Evolutionary conservation across 1,139 yeast species (phyloP), one percentile per base, ranked within the genome.

Genomic region (Torulaspora pretoriensis): DNA sequence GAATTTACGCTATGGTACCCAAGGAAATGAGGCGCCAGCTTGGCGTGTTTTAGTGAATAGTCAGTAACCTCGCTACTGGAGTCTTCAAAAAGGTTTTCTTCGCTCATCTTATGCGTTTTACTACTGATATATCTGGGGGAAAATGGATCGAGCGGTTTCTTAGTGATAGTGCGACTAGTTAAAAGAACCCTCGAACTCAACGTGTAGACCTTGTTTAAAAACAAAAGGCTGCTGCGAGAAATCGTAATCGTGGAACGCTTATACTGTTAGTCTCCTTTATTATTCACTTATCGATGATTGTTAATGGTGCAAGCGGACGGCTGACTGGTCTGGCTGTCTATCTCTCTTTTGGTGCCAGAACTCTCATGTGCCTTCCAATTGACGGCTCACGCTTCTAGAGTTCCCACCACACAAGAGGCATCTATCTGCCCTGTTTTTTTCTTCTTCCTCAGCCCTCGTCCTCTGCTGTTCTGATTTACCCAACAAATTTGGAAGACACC

Each of bases 11-110:
- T 75, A 27, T 45, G 45, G 27, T 82, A 74, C 40, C 98, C 98
- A 51, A 78, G 68, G 68, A 89, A 92, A 67, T 88, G 85, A 30
- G 75, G 51, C 23, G 96, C 82, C 57, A 90, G 72, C 7, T 61
- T 50, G 26, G 54, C 49, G 54, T 69, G 73, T 35, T 64, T 50
- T 3, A 50, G 48, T n/a, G 70, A 53, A 51, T 60, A 68, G 49
- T 68, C 70, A 29, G 65, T 65, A 5, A 55, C 44, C 46, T 60
- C 62, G 38, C 57, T 53, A 16, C 64, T 50, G 19, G 63, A 60
- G 31, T 65, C 68, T 41, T 68, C 71, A 38, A 65, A 63, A 45
- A 68, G 50, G 46, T 58, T 68, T 45, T 67, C 72, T 52, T 67
- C 71, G 51, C 71, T 68, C 71, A 68, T 68, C 14, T 38, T 36